A percentile compares a stretch with the other conserved stretches of the same genome.
Evolutionary conservation across 352 stramenopile genomes (phyloP).

Genomic region (Phytophthora chlamydospora): DNA sequence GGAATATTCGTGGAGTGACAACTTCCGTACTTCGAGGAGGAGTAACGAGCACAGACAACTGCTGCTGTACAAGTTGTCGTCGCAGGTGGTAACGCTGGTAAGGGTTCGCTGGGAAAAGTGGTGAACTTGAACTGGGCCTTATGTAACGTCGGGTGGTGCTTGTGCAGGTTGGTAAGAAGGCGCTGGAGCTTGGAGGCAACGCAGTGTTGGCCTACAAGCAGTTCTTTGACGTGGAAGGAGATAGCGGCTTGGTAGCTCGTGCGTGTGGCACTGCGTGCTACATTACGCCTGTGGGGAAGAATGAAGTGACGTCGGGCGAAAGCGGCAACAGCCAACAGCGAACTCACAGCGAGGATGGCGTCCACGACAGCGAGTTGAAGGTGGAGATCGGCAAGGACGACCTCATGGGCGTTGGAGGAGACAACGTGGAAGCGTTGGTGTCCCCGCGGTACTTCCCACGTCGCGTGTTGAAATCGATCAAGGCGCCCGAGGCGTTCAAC

Average conservation of each 20-base stretch:
- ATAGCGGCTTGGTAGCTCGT: conserved; percentile 96
- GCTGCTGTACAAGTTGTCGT: conserved; percentile 95
- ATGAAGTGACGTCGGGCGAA: conserved; percentile 25
- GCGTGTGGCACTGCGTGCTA: conserved; percentile 95
- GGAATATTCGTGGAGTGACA: conserved; percentile 98
- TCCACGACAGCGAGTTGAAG: conserved; percentile 34
- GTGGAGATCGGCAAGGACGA: conserved; percentile 44
- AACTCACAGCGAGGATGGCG: conserved; percentile 44
- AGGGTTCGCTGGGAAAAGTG: not conserved
- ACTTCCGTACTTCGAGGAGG: conserved; percentile 90
- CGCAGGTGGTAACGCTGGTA: conserved; percentile 76
- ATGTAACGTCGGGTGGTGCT: conserved; percentile 52
- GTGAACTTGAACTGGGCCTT: conserved; percentile 3
- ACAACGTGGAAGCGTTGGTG: conserved; percentile 42
- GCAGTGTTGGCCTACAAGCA: conserved; percentile 98
- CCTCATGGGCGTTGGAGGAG: conserved; percentile 19
- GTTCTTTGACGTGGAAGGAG: conserved; percentile 99
- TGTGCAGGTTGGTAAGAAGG: conserved; percentile 92
- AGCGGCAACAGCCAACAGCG: conserved; percentile 30
- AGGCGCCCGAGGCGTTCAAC: conserved; percentile 67
- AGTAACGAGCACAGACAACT: conserved; percentile 97
- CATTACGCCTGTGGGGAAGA: conserved; percentile 75
- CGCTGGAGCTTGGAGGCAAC: conserved; percentile 97
- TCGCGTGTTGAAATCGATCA: conserved; percentile 55
- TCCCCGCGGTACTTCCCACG: conserved; percentile 62